Evolutionary conservation across 2,329 filamentous ascomycete genomes (phyloP).

Genomic region (Nemania sp.): DNA sequence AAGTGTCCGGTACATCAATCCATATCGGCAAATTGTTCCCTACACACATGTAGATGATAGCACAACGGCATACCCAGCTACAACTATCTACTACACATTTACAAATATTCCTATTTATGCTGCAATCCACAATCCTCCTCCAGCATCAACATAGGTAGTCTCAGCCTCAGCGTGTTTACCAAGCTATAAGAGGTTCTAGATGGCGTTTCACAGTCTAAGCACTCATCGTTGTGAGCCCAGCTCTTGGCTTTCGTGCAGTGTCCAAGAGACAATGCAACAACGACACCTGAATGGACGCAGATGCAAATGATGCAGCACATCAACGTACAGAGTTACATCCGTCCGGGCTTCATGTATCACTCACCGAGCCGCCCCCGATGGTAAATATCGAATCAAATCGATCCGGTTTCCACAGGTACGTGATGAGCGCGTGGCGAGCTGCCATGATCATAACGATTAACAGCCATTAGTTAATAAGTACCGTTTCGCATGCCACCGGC

Average conservation of each 20-base stretch:
- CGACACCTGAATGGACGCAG: slow-evolving; percentile 11
- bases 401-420: slow-evolving; percentile 12
- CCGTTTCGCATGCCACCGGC: slow-evolving; percentile 6
- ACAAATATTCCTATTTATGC: too few relatives aligned
- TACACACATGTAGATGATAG: not conserved
- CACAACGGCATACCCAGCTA: too few relatives aligned
- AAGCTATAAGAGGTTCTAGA: slow-evolving; percentile 11
- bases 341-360: slow-evolving; percentile 28
- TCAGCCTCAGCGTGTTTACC: slow-evolving; percentile 6
- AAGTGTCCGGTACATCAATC: slow-evolving; percentile 19
- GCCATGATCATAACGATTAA: not conserved
- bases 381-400: slow-evolving; percentile 17
- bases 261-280: slow-evolving; percentile 20
- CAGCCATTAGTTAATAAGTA: not conserved
- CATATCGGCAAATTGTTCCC: slow-evolving; percentile 8
- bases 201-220: not conserved
- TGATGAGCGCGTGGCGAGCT: slow-evolving; percentile 10
- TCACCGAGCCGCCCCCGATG: slow-evolving; percentile 35
- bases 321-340: slow-evolving; percentile 26
- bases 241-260: slow-evolving; percentile 17
- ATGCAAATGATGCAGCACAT: slow-evolving; percentile 10
- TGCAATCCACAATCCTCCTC: too few relatives aligned
- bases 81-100: too few relatives aligned
- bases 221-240: not conserved
- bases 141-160: slow-evolving; percentile 9